Evolutionary conservation across 1,139 yeast genomes (phyloP), one percentile per base, ranked within the genome.

Genomic region (Candida albicans): DNA sequence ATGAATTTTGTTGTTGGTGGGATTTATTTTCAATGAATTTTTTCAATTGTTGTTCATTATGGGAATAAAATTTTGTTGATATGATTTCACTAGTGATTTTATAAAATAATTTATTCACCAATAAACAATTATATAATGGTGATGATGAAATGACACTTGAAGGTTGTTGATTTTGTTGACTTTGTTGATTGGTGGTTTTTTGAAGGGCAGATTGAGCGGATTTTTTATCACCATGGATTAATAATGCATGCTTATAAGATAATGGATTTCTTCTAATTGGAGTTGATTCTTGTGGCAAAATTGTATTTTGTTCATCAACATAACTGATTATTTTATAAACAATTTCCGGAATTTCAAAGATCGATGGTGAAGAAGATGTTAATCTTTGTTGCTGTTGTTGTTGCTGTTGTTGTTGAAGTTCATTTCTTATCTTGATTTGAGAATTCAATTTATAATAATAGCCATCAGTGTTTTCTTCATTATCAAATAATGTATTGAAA

Each of bases 311-410:
- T 30, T 67, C 65, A 39, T 85, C 87, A 11, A 87, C 82, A 59
- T 70, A 79, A 22, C 70, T 67, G 25, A 89, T 56, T 12, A 90
- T 86, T 46, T 73, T 70, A 51, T 74, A 65, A 14, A 89, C 70
- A 44, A 90, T 83, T 61, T 90, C 96, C 0, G 96, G 96, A 14
- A 85, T 81, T 41, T 73, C 72, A 56, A 89, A 84, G 5, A 89
- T 84, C 18, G 69, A 66, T 45, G 75, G 79, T 13, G 35, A 12
- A 10, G 8, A 10, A 11, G 28, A 9, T 11, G 10, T 13, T 15
- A 8, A n/a, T 12, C 10, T 11, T 10, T 32, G 24, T 31, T 37
- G 40, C 12, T 9, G 13, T 24, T 12, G 25, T 37, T 37, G 31
- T 11, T 25, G 27, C 3, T 18, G 34, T 22, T 13, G 27, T 28